These are phyloP conservation scores for Boechera divaricarpa DNA, from an alignment of 345 rosid genomes.

Conservation along the genomic window DNA sequence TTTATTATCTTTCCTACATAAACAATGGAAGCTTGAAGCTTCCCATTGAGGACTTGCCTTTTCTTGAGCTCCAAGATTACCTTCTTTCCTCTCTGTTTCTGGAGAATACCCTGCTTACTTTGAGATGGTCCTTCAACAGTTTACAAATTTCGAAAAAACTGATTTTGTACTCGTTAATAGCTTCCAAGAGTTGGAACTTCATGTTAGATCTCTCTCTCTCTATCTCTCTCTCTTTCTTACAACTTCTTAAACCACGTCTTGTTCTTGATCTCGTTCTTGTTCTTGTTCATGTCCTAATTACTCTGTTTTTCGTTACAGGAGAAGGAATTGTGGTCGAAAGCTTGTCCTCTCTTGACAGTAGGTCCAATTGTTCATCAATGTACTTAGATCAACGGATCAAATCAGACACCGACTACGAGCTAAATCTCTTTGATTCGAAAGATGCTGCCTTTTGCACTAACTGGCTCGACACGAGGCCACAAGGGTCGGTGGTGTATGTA, in stretches of 20 bases:
- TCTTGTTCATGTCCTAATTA: neutral
- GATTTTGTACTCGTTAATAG: slow-evolving; percentile 54
- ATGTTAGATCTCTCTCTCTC: slow-evolving; percentile 30
- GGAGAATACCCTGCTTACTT: slow-evolving; percentile 60
- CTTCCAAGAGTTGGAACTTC: slow-evolving; percentile 54
- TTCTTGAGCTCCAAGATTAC: slow-evolving; percentile 63
- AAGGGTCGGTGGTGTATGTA: slow-evolving; percentile 62
- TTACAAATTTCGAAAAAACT: slow-evolving; percentile 52
- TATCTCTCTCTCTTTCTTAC: neutral
- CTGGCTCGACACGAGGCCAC: slow-evolving; percentile 62
- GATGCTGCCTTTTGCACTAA: slow-evolving; percentile 34
- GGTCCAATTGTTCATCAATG: slow-evolving; percentile 73
- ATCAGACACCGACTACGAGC: slow-evolving; percentile 53
- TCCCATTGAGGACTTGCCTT: slow-evolving; percentile 53
- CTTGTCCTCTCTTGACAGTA: slow-evolving; percentile 49
- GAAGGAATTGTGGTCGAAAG: slow-evolving; percentile 53
- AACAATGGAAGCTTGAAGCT: slow-evolving; percentile 46
- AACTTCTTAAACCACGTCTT: neutral
- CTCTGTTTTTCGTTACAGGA: slow-evolving; percentile 45
- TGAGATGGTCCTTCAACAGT: slow-evolving; percentile 58
- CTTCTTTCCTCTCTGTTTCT: slow-evolving; percentile 53
- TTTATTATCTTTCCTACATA: slow-evolving; percentile 53
- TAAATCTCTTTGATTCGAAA: slow-evolving; percentile 47
- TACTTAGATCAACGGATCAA: slow-evolving; percentile 57
- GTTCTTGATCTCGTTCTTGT: neutral